Conservation (phyloP, 495 filamentous ascomycete genomes). For the Annulohypoxylon maeteangense region DNA sequence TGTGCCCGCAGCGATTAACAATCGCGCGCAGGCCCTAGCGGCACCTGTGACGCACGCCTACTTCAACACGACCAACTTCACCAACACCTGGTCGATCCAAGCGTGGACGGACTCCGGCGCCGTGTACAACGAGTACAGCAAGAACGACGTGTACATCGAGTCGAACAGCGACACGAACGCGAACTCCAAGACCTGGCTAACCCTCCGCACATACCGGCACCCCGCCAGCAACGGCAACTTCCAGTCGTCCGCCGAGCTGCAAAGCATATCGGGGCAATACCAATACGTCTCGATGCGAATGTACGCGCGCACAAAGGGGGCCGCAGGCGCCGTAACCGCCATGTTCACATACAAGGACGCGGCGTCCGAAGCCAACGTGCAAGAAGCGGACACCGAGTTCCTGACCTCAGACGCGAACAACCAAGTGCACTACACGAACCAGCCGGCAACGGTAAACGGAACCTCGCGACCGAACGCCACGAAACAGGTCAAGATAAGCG, state of each 20-base stretch:
- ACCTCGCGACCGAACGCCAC: slow-evolving; percentile 56
- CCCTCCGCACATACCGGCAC: slow-evolving; percentile 63
- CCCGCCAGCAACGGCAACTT: slow-evolving; percentile 44
- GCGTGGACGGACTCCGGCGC: slow-evolving; percentile 61
- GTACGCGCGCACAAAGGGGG: slow-evolving; percentile 61
- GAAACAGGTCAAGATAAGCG: slow-evolving; percentile 47
- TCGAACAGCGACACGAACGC: slow-evolving; percentile 47
- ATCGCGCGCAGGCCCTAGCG: slow-evolving; percentile 34
- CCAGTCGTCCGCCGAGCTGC: slow-evolving; percentile 68
- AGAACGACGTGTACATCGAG: slow-evolving; percentile 72
- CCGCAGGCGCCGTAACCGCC: slow-evolving; percentile 70
- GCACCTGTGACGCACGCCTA: slow-evolving; percentile 52
- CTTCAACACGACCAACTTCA: slow-evolving; percentile 55
- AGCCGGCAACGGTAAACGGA: slow-evolving; percentile 64
- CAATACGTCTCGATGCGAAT: slow-evolving; percentile 71
- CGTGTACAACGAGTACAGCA: slow-evolving; percentile 69
- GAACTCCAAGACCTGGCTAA: slow-evolving; percentile 56
- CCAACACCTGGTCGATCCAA: slow-evolving; percentile 67
- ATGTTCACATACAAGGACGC: slow-evolving; percentile 71
- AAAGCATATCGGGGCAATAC: slow-evolving; percentile 62
- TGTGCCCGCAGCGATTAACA: slow-evolving; percentile 51
- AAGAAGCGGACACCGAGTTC: slow-evolving; percentile 83
- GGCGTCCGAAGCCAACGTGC: slow-evolving; percentile 55
- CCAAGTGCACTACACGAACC: slow-evolving; percentile 77
- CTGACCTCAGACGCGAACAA: slow-evolving; percentile 65